Percentiles rank a stretch among this genome's conserved stretches.
Conservation (phyloP, 352 stramenopile species). For the Thalassiosira pacifica region DNA sequence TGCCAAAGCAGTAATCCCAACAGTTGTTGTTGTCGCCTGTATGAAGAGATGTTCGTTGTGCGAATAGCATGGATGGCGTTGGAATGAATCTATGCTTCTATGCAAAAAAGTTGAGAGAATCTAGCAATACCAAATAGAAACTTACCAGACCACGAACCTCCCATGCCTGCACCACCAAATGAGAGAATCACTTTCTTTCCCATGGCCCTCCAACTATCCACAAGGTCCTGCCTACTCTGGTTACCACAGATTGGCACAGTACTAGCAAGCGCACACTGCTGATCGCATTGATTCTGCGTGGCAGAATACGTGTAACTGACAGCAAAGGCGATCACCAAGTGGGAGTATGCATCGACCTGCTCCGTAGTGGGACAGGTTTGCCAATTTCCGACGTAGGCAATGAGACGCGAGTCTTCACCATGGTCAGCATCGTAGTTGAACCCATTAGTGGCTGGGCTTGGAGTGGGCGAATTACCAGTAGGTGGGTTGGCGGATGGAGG, state of each 20-base stretch:
- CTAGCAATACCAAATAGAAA: neutral
- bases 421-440: constrained; percentile 8
- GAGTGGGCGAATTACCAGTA: constrained; percentile 8
- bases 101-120: neutral
- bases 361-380: constrained; percentile 70
- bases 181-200: constrained; percentile 81
- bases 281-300: constrained; percentile 60
- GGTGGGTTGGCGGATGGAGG: neutral
- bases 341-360: constrained; percentile 74
- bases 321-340: constrained; percentile 79
- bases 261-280: constrained; percentile 57
- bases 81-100: constrained; percentile 8
- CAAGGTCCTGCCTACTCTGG: constrained; percentile 38
- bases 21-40: constrained; percentile 73
- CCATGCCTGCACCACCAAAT: constrained; percentile 80
- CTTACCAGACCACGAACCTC: constrained; percentile 67
- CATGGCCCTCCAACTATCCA: constrained; percentile 43
- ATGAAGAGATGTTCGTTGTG: too few relatives aligned
- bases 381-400: constrained; percentile 83
- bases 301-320: constrained; percentile 68
- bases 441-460: constrained; percentile 6
- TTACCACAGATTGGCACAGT: constrained; percentile 45
- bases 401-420: constrained; percentile 65
- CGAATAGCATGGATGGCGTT: constrained; percentile 2
- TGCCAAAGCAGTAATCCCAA: constrained; percentile 83